phyloP scores from a whole-genome alignment of 495 filamentous ascomycete genomes.

The Podospora australis region DNA sequence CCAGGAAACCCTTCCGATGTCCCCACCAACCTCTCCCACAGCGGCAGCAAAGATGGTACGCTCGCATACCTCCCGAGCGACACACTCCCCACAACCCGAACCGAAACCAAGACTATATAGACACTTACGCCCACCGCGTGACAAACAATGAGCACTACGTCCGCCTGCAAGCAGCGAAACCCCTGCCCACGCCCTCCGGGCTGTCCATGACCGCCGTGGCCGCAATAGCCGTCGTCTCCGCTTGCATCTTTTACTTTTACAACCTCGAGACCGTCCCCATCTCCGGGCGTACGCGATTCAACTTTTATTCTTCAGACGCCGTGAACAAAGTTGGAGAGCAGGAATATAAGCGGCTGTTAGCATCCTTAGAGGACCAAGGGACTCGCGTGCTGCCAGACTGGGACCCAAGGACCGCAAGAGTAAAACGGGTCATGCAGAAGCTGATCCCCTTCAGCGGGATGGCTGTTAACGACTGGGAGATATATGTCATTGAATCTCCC shows the following conservation, averaged over 20 bases:
- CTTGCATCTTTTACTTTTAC: slow-evolving; percentile 55
- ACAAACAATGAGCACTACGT: slow-evolving; percentile 2
- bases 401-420: slow-evolving; percentile 38
- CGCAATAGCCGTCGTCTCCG: slow-evolving; percentile 29
- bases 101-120: background rate
- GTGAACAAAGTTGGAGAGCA: slow-evolving; percentile 50
- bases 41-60: background rate
- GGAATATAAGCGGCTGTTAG: slow-evolving; percentile 46
- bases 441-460: slow-evolving; percentile 65
- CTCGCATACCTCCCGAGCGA: background rate
- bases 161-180: slow-evolving; percentile 1
- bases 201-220: slow-evolving; percentile 13
- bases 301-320: slow-evolving; percentile 53
- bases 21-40: background rate
- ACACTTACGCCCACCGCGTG: background rate
- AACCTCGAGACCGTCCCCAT: slow-evolving; percentile 78
- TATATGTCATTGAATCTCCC: slow-evolving; percentile 72
- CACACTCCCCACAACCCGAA: background rate
- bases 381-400: slow-evolving; percentile 33
- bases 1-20: background rate
- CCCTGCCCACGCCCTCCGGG: background rate
- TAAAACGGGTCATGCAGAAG: slow-evolving; percentile 61
- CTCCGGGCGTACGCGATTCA: slow-evolving; percentile 75
- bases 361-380: slow-evolving; percentile 31
- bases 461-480: slow-evolving; percentile 63